phyloP scores from a whole-genome alignment of 495 filamentous ascomycete genomes.

The Parathielavia hyrcaniae region DNA sequence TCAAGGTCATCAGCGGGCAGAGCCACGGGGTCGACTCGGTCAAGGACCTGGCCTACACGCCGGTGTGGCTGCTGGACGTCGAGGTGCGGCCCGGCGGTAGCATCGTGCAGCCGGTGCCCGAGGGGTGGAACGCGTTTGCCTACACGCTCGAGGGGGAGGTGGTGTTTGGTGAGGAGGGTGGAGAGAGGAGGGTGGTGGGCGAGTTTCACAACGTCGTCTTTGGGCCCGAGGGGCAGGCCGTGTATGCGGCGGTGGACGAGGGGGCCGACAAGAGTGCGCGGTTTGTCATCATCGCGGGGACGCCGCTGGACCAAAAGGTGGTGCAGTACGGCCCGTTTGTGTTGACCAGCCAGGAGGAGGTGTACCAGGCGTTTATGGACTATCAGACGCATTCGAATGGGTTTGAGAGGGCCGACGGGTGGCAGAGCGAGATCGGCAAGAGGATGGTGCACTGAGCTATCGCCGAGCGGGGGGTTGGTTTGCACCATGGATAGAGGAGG shows the following conservation, averaged over 20 bases:
- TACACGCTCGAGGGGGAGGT: conserved; percentile 71
- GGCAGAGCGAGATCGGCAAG: conserved; percentile 94
- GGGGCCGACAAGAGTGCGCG: conserved; percentile 58
- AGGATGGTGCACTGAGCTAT: conserved; percentile 33
- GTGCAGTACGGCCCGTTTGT: conserved; percentile 98
- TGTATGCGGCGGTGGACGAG: conserved; percentile 62
- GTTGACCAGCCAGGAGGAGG: conserved; percentile 71
- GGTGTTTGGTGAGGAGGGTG: conserved; percentile 51
- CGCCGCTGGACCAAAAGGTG: conserved; percentile 83
- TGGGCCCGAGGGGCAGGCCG: conserved; percentile 66
- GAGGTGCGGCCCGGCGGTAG: conserved; percentile 73
- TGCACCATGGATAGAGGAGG: not conserved
- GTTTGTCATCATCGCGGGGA: conserved; percentile 77
- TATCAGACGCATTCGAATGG: conserved; percentile 80
- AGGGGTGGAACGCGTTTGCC: conserved; percentile 85
- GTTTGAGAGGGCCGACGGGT: conserved; percentile 77
- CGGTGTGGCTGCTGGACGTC: conserved; percentile 88
- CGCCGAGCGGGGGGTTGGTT: not conserved
- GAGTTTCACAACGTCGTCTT: conserved; percentile 89
- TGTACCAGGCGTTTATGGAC: conserved; percentile 85
- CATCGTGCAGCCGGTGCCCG: conserved; percentile 65
- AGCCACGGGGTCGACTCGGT: conserved; percentile 78
- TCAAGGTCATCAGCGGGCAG: conserved; percentile 87
- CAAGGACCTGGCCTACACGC: conserved; percentile 87
- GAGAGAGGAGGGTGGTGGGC: conserved; percentile 51